Conservation (phyloP, 352 stramenopile species). For the Phytophthora capsici region DNA sequence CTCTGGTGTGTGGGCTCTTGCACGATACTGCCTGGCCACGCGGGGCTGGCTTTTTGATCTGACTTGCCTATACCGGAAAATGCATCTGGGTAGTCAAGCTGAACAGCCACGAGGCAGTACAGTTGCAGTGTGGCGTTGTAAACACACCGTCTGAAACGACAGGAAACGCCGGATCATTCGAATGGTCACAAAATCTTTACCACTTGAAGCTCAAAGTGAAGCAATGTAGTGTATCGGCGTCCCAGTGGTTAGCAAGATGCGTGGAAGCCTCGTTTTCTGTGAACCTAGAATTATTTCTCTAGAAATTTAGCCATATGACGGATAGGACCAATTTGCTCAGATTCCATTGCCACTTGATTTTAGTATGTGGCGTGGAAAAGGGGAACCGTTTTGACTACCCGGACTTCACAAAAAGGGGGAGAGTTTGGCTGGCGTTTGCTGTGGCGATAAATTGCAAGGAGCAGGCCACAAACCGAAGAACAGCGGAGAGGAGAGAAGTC, state of each 20-base stretch:
- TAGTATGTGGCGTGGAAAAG: slow-evolving; percentile 18
- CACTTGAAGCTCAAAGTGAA: not conserved
- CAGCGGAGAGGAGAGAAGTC: slow-evolving; percentile 37
- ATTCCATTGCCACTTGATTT: slow-evolving; percentile 17
- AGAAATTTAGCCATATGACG: slow-evolving; percentile 8
- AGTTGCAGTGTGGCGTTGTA: slow-evolving; percentile 20
- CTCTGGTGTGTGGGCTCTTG: slow-evolving; percentile 13
- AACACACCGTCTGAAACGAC: slow-evolving; percentile 15
- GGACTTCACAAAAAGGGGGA: slow-evolving; percentile 1
- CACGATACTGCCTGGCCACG: slow-evolving; percentile 4
- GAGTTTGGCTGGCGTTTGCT: slow-evolving; percentile 29
- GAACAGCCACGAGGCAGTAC: slow-evolving; percentile 13
- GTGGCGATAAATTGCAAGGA: slow-evolving; percentile 10
- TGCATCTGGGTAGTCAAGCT: slow-evolving; percentile 17
- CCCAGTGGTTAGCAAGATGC: not conserved
- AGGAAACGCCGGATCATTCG: not conserved
- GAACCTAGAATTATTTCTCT: slow-evolving; percentile 1
- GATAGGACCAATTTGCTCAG: slow-evolving; percentile 18
- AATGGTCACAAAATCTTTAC: not conserved
- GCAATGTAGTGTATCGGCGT: not conserved
- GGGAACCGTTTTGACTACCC: slow-evolving; percentile 13
- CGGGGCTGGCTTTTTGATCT: slow-evolving; percentile 22
- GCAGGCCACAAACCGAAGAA: slow-evolving; percentile 50
- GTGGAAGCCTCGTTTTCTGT: not conserved
- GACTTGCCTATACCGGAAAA: slow-evolving; percentile 28